These are phyloP conservation scores for Didymella pomorum DNA, from an alignment of 2,329 filamentous ascomycete species.

Conservation along the genomic window DNA sequence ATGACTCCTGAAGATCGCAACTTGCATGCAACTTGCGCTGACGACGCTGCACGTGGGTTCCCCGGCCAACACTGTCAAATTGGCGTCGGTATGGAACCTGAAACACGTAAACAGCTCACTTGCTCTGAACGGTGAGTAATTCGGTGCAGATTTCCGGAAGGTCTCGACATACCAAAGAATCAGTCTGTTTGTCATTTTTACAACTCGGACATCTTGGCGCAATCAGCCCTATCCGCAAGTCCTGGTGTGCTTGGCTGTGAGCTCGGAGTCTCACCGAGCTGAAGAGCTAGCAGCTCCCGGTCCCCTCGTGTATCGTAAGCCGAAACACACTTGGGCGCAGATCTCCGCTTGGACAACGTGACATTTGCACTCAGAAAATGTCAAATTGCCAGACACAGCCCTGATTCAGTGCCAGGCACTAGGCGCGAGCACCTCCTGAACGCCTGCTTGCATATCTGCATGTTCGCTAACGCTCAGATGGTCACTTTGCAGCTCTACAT, in stretches of 20 bases:
- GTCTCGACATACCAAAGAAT: no score
- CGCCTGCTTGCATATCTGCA: not conserved
- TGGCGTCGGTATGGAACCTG: not conserved
- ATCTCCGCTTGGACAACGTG: conserved; percentile 4
- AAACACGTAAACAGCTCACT: not conserved
- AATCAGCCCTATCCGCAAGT: not conserved
- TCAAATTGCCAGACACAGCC: no score
- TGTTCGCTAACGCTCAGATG: no score
- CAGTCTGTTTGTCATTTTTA: no score
- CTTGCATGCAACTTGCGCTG: not conserved
- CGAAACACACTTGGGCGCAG: conserved; percentile 14
- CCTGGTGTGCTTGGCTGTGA: no score
- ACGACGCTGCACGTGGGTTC: not conserved
- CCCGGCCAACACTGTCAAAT: not conserved
- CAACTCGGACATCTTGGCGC: not conserved
- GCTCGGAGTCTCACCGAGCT: not conserved
- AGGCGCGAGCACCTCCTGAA: conserved; percentile 5
- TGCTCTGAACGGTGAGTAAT: no score
- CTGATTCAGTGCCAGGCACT: conserved; percentile 10
- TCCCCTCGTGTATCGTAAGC: conserved; percentile 14
- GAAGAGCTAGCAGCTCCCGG: no score
- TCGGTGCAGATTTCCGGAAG: no score
- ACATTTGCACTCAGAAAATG: not conserved
- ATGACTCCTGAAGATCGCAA: not conserved
- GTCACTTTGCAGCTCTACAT: not conserved